Conservation (phyloP, 257 asterid species). For the Salvia rosmarinus region DNA sequence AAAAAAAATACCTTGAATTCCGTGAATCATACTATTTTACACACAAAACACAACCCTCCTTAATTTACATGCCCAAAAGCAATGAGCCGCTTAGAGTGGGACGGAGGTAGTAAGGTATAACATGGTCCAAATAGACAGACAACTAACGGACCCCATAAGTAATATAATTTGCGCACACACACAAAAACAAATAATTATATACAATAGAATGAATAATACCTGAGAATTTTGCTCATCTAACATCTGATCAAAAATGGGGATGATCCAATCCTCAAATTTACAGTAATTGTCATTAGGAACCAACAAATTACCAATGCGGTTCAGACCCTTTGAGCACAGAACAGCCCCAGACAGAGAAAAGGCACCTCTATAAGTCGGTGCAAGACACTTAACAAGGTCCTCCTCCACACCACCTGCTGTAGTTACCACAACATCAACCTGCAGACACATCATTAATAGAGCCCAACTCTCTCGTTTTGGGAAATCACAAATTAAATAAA, state of each 20-base stretch:
- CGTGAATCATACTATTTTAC: no score
- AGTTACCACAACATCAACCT: conserved; percentile 93
- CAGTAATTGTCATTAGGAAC: conserved; percentile 95
- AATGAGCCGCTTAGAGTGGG: no score
- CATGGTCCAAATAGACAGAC: conserved; percentile 13
- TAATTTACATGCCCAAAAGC: no score
- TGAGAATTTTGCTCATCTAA: conserved; percentile 67
- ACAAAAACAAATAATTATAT: neutral
- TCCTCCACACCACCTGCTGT: conserved; percentile 99
- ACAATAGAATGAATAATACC: conserved; percentile 42
- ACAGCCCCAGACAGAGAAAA: conserved; percentile 82
- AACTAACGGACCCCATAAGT: conserved; percentile 1
- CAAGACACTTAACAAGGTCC: conserved; percentile 95
- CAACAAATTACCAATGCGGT: conserved; percentile 89
- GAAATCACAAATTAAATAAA: conserved; percentile 18
- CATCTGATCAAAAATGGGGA: conserved; percentile 88
- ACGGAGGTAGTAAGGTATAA: neutral
- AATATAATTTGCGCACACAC: neutral
- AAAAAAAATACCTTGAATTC: no score
- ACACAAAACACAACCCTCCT: no score
- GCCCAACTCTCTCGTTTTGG: neutral
- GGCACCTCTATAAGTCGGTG: conserved; percentile 83
- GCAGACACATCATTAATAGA: conserved; percentile 32
- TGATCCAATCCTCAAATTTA: conserved; percentile 95
- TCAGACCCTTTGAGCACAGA: conserved; percentile 86